Evolutionary conservation across 108 stramenopile species (phyloP).

Genomic region (Cyclotella baltica): DNA sequence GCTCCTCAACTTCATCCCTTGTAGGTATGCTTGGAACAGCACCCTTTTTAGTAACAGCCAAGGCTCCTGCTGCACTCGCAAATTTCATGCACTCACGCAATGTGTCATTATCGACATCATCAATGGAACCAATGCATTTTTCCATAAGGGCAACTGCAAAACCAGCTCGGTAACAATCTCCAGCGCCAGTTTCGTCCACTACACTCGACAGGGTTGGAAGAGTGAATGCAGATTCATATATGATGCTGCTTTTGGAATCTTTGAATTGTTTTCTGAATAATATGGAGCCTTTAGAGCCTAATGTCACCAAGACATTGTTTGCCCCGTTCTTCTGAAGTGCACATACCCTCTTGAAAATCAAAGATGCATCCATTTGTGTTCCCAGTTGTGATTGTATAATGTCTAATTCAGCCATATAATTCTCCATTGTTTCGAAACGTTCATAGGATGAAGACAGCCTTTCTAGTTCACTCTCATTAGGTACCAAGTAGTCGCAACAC

Average conservation of each 20-base stretch:
- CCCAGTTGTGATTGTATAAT: slow-evolving; percentile 42
- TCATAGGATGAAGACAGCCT: slow-evolving; percentile 56
- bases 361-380: slow-evolving; percentile 9
- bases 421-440: neutral
- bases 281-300: slow-evolving; percentile 66
- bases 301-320: slow-evolving; percentile 71
- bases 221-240: neutral
- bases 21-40: slow-evolving; percentile 70
- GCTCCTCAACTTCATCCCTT: slow-evolving; percentile 52
- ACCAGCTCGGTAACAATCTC: slow-evolving; percentile 86
- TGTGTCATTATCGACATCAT: slow-evolving; percentile 15
- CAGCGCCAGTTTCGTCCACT: slow-evolving; percentile 87
- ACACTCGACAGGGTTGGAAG: slow-evolving; percentile 48
- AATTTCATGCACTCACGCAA: slow-evolving; percentile 63
- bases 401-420: slow-evolving; percentile 26
- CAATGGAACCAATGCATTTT: slow-evolving; percentile 15
- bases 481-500: slow-evolving; percentile 73
- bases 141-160: slow-evolving; percentile 80
- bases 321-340: slow-evolving; percentile 66
- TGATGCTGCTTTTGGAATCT: neutral
- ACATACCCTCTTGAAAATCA: slow-evolving; percentile 5
- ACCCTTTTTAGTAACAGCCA: slow-evolving; percentile 67
- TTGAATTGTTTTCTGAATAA: slow-evolving; percentile 47
- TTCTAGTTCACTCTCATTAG: slow-evolving; percentile 81
- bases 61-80: slow-evolving; percentile 78